Evolutionary conservation across 768 basidiomycete species (phyloP).

Genomic region (Amanita jacksonii): DNA sequence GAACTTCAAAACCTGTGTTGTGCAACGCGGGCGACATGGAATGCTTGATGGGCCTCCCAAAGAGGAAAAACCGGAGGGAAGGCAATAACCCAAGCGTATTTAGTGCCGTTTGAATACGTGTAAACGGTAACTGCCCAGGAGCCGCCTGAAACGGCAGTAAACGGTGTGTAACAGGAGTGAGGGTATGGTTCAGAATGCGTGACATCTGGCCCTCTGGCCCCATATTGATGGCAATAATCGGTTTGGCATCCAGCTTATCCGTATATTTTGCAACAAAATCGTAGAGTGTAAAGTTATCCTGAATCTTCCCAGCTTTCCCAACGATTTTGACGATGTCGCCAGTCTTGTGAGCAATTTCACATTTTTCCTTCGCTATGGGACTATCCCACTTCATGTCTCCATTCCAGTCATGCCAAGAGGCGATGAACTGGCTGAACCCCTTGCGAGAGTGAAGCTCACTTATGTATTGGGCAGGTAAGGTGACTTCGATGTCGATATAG

Average conservation of each 20-base stretch:
- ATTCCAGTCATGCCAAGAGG: constrained; percentile 93
- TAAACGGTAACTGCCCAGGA: constrained; percentile 88
- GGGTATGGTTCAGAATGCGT: constrained; percentile 72
- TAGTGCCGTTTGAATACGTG: constrained; percentile 75
- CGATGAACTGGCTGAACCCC: constrained; percentile 70
- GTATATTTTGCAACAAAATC: constrained; percentile 51
- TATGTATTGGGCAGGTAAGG: constrained; percentile 56
- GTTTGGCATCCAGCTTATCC: constrained; percentile 46
- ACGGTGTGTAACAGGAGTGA: constrained; percentile 89
- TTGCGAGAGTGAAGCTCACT: constrained; percentile 51
- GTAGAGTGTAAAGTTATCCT: constrained; percentile 75
- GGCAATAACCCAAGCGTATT: constrained; percentile 76
- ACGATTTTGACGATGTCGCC: constrained; percentile 94
- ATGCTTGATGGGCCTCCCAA: constrained; percentile 80
- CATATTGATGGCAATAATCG: constrained; percentile 94
- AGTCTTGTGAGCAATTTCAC: constrained; percentile 48
- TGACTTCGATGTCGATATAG: constrained; percentile 87
- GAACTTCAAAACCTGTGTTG: constrained; percentile 72
- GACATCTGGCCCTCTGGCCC: constrained; percentile 84
- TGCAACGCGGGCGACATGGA: constrained; percentile 93
- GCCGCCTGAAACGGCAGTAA: constrained; percentile 80
- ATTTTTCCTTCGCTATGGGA: constrained; percentile 54
- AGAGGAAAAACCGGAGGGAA: constrained; percentile 67
- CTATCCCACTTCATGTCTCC: constrained; percentile 79
- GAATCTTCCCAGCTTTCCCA: constrained; percentile 63